Evolutionary conservation across 2,329 filamentous ascomycete genomes (phyloP), one percentile per base, ranked within the genome.

Genomic region (Beauveria pseudobassiana): DNA sequence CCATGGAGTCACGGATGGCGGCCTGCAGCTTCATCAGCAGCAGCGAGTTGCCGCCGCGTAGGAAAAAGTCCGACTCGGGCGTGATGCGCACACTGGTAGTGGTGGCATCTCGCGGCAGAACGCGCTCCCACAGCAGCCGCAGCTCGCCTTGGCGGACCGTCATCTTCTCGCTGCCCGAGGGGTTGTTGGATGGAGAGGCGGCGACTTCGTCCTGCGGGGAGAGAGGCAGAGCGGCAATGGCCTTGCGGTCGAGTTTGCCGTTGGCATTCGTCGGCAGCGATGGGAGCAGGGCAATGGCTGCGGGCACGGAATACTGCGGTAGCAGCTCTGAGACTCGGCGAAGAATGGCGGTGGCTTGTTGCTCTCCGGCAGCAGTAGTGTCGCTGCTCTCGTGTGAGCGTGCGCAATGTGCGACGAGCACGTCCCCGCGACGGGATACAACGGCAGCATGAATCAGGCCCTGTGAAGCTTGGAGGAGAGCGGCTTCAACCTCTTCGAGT

Each of bases 21-120:
- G 64, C 57, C 58, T 76, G 73, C 0, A 82, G 71, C 3, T 68
- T 62, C 12, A 78, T 65, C 1, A 78, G 64, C 0, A 77, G 67
- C 5, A 78, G 58, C 0, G 77, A 79, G 62, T 72, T 78, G 5
- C 77, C 78, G 2, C 77, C 77, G 2, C 73, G 64, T 0, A 63
- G 62, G 67, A 79, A 80, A 66, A 81, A 79, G 65, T 76, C 72
- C 4, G 75, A 68, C 3, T 64, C 42, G 0, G 61, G 16, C 0
- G 62, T 45, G 8, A 70, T 65, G 2, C 55, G 58, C 30, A 34
- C 30, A 5, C 30, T 30, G 26, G 12, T 49, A 1, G 30, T 12
- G 3, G 30, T 4, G 5, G 5, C 20, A 7, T 24, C 12, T 8
- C 5, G 9, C 0, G 56, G 30, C 46, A 60, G 43, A 18, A 54